Base-by-base conservation (phyloP, 1,139 yeast species). In the Tardiomyces blankii region DNA sequence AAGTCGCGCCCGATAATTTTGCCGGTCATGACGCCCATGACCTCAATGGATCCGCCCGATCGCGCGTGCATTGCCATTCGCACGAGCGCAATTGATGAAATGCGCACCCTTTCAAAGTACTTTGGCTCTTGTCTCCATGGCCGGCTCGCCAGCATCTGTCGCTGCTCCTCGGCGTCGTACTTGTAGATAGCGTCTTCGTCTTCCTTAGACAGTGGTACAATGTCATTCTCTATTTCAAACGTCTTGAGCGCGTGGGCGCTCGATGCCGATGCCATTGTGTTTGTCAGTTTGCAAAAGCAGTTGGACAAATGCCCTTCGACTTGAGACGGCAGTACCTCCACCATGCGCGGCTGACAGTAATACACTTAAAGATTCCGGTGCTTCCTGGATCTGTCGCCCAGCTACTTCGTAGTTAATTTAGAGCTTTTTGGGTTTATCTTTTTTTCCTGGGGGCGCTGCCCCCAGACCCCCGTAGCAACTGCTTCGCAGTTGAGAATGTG, bases 1-100 rank as follows among this genome's bases (percentile, higher is more conserved):
- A 91, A 77, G 13, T 75, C 72, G 41, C 73, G 66, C 1, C 69
- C 74, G 2, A 72, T 64, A 11, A 85, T 73, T 53, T 80, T 80
- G 0, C 97, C 97, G 0, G 91, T 77, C 64, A 91, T 71, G 82
- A 88, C 83, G 3, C 97, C 97, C 97, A 91, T 89, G 13, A 91
- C 79, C 61, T 91, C 98, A 42, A 87, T 81, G n/a, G 83, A 69
- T 0, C 95, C 95, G 4, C 97, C 97, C 1, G 79, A 69, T 35
- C 83, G 70, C 0, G 97, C 93, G 64, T 89, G 96, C 30, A 77
- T 70, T 2, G 86, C 63, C 87, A 89, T 88, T 59, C 88, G 86
- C 49, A 78, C 67, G 42, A 86, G 65, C 0, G 96, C 95, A 40
- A 86, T 62, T 2, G 89, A 72, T 5, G 95, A 83, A 1, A 91